phyloP scores from a whole-genome alignment of 2,329 filamentous ascomycete species.

The Paraconiothyrium brasiliense region DNA sequence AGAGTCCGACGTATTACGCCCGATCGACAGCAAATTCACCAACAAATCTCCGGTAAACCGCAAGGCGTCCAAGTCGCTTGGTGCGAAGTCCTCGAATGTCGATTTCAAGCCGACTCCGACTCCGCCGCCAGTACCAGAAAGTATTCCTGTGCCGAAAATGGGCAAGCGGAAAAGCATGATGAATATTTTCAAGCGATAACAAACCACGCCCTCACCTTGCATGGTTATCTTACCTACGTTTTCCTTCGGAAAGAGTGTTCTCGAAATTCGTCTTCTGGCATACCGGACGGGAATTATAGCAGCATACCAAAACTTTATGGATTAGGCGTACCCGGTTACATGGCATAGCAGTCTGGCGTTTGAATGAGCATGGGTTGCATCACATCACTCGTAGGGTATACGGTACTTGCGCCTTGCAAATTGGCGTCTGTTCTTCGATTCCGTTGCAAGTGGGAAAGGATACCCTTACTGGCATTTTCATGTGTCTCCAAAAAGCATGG shows the following conservation, averaged over 20 bases:
- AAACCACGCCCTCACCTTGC: not conserved
- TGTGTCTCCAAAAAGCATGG: slow-evolving; percentile 2
- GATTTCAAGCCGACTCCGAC: slow-evolving; percentile 14
- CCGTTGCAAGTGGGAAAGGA: slow-evolving; percentile 1
- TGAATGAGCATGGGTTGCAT: not conserved
- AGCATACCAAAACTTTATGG: slow-evolving; percentile 2
- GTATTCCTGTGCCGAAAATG: slow-evolving; percentile 46
- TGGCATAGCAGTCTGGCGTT: slow-evolving; percentile 12
- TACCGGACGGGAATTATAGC: not conserved
- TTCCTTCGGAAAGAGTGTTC: not conserved
- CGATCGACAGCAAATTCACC: slow-evolving; percentile 32
- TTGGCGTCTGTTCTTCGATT: not conserved
- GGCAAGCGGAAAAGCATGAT: slow-evolving; percentile 60
- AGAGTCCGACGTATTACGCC: slow-evolving; percentile 26
- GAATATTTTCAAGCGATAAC: slow-evolving; percentile 52
- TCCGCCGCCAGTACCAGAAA: slow-evolving; percentile 45
- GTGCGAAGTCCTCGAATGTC: slow-evolving; percentile 19
- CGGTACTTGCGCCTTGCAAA: not conserved
- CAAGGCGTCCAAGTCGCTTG: slow-evolving; percentile 31
- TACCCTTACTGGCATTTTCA: slow-evolving; percentile 13
- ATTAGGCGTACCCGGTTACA: slow-evolving; percentile 5
- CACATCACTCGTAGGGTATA: not conserved
- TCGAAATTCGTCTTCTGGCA: slow-evolving; percentile 1
- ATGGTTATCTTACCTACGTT: not conserved
- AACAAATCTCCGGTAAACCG: slow-evolving; percentile 36